Percentiles rank a stretch among this genome's conserved stretches.
These are phyloP conservation scores for Erysiphe pulchra DNA, from an alignment of 2,329 filamentous ascomycete species.

Conservation along the genomic window DNA sequence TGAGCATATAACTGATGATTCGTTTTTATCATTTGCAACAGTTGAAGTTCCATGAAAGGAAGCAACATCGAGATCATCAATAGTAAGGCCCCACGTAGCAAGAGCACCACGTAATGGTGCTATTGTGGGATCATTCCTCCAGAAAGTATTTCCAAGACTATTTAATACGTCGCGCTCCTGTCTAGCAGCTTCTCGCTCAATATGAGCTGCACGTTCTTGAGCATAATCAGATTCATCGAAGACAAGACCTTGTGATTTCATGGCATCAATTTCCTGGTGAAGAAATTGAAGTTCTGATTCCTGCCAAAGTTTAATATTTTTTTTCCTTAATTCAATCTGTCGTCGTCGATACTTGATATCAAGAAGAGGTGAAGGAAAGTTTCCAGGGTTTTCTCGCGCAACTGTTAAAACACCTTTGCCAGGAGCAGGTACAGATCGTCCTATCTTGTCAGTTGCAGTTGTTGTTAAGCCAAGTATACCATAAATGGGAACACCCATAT, in stretches of 20 bases:
- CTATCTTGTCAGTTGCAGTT: constrained; percentile 97
- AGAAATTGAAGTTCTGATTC: constrained; percentile 85
- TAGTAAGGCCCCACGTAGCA: constrained; percentile 91
- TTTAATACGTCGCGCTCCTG: constrained; percentile 84
- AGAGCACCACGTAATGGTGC: constrained; percentile 87
- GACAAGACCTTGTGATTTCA: constrained; percentile 51
- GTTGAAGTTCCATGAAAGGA: constrained; percentile 99
- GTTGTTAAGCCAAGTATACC: constrained; percentile 81
- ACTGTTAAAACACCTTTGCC: constrained; percentile 93
- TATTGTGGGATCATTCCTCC: constrained; percentile 85
- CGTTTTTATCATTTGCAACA: constrained; percentile 98
- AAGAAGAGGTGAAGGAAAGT: constrained; percentile 82
- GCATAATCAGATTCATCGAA: constrained; percentile 72
- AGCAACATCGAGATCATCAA: constrained; percentile 82
- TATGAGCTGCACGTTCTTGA: constrained; percentile 60
- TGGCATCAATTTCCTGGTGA: constrained; percentile 73
- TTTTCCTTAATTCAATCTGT: constrained; percentile 81
- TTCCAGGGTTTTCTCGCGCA: constrained; percentile 70
- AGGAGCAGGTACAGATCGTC: constrained; percentile 84
- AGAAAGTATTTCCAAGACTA: constrained; percentile 95
- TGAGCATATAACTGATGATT: constrained; percentile 89
- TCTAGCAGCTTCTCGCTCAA: constrained; percentile 63
- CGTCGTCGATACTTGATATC: constrained; percentile 95
- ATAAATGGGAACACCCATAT: constrained; percentile 97
- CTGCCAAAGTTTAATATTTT: constrained; percentile 89